Percentiles rank a stretch among this genome's conserved stretches.
Evolutionary conservation across 495 filamentous ascomycete genomes (phyloP).

Genomic region (Aspergillus sclerotioniger): DNA sequence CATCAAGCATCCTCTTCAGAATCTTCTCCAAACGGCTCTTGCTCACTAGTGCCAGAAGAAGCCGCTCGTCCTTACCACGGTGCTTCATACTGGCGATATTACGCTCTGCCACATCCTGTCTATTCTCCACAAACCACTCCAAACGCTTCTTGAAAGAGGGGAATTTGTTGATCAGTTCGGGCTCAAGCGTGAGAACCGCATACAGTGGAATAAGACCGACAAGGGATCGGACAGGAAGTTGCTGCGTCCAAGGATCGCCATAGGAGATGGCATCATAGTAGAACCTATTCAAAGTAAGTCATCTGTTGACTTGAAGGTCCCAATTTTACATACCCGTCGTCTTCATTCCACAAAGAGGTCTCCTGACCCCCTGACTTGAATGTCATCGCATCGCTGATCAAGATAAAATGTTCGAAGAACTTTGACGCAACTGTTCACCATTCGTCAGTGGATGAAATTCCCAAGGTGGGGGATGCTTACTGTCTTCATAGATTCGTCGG

Average conservation of each 20-base stretch:
- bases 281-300: slow-evolving; percentile 50
- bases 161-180: slow-evolving; percentile 86
- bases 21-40: slow-evolving; percentile 85
- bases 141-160: slow-evolving; percentile 91
- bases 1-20: slow-evolving; percentile 85
- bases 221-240: slow-evolving; percentile 85
- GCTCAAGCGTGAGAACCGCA: slow-evolving; percentile 86
- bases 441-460: slow-evolving; percentile 10
- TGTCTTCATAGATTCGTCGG: slow-evolving; percentile 94
- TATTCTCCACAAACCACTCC: slow-evolving; percentile 89
- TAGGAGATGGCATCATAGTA: slow-evolving; percentile 98
- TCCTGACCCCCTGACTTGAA: slow-evolving; percentile 76
- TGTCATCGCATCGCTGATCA: slow-evolving; percentile 98
- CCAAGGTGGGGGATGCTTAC: slow-evolving; percentile 22
- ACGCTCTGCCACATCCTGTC: slow-evolving; percentile 77
- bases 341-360: slow-evolving; percentile 88
- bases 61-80: slow-evolving; percentile 82
- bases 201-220: slow-evolving; percentile 93
- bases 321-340: slow-evolving; percentile 59
- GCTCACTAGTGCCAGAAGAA: slow-evolving; percentile 83
- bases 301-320: neutral
- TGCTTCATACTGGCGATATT: slow-evolving; percentile 89
- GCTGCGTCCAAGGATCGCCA: slow-evolving; percentile 87
- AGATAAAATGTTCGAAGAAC: slow-evolving; percentile 97
- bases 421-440: slow-evolving; percentile 70